A percentile compares a stretch with the other conserved stretches of the same genome.
phyloP scores from a whole-genome alignment of 345 rosid genomes.

The Litchi chinensis region DNA sequence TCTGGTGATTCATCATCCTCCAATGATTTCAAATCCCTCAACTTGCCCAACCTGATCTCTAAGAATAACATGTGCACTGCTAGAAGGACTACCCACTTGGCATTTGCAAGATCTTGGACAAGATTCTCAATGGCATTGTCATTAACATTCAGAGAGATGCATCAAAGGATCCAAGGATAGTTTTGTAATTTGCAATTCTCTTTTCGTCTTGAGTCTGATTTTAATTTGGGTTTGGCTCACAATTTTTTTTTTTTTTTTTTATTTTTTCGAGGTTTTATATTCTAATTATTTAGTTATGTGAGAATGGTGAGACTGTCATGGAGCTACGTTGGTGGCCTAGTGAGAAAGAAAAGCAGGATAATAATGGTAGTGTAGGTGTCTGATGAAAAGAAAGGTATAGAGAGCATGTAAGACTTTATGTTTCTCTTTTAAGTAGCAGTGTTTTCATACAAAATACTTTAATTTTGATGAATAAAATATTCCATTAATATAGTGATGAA shows the following conservation, averaged over 20 bases:
- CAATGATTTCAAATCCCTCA: background rate
- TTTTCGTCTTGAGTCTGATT: background rate
- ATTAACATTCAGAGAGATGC: background rate
- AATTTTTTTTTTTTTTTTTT: background rate
- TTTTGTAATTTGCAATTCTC: background rate
- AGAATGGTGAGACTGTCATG: background rate
- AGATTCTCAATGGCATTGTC: background rate
- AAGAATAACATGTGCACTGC: background rate
- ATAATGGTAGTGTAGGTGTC: background rate
- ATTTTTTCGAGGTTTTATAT: background rate
- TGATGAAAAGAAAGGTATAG: conserved; percentile 2
- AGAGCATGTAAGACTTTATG: background rate
- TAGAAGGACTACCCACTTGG: background rate
- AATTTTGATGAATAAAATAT: background rate
- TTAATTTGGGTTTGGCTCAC: background rate
- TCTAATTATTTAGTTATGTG: background rate
- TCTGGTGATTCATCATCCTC: background rate
- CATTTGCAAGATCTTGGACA: background rate
- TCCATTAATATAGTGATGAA: background rate
- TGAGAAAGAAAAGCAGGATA: background rate
- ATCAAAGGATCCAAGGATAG: background rate
- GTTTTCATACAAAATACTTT: background rate
- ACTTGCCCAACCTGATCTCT: background rate
- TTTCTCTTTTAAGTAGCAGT: background rate
- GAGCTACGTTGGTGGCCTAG: background rate